These are phyloP conservation scores for Mycosphaerelloides madeirae DNA, from an alignment of 2,329 filamentous ascomycete species.

Conservation along the genomic window DNA sequence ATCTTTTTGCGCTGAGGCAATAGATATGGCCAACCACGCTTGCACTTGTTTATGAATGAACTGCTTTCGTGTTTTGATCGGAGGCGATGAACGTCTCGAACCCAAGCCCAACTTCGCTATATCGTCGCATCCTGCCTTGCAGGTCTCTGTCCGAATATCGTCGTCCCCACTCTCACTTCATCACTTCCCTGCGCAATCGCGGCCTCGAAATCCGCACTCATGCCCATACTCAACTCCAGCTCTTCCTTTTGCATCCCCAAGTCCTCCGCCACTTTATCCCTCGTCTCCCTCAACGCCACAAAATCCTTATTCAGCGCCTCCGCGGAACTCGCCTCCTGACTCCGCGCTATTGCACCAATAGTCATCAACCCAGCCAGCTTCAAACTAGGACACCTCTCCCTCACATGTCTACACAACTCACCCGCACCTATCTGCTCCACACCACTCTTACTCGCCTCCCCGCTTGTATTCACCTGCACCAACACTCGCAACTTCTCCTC, in stretches of 20 bases:
- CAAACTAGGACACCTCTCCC: conserved; percentile 66
- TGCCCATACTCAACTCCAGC: conserved; percentile 93
- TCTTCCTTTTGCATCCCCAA: conserved; percentile 52
- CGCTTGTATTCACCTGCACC: conserved; percentile 93
- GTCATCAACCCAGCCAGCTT: conserved; percentile 86
- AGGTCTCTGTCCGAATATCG: conserved; percentile 83
- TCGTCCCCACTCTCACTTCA: conserved; percentile 88
- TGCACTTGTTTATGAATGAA: too few relatives aligned
- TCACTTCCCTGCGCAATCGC: conserved; percentile 78
- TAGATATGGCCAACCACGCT: too few relatives aligned
- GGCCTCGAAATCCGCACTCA: conserved; percentile 94
- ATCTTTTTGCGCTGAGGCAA: too few relatives aligned
- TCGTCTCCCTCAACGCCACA: conserved; percentile 59
- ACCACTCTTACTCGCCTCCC: conserved; percentile 80
- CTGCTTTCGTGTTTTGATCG: too few relatives aligned
- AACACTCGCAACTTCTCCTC: conserved; percentile 60
- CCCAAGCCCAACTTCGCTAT: conserved; percentile 5
- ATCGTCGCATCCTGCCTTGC: conserved; percentile 74
- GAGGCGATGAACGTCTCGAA: neutral
- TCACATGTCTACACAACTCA: conserved; percentile 64
- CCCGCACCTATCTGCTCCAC: conserved; percentile 61
- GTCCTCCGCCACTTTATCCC: conserved; percentile 64
- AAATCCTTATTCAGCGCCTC: conserved; percentile 95
- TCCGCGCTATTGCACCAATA: conserved; percentile 88
- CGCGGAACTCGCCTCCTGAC: conserved; percentile 61